Evolutionary conservation across 306 rosid species (phyloP), one percentile per base, ranked within the genome.

Genomic region (Cicer pinnatifidum): DNA sequence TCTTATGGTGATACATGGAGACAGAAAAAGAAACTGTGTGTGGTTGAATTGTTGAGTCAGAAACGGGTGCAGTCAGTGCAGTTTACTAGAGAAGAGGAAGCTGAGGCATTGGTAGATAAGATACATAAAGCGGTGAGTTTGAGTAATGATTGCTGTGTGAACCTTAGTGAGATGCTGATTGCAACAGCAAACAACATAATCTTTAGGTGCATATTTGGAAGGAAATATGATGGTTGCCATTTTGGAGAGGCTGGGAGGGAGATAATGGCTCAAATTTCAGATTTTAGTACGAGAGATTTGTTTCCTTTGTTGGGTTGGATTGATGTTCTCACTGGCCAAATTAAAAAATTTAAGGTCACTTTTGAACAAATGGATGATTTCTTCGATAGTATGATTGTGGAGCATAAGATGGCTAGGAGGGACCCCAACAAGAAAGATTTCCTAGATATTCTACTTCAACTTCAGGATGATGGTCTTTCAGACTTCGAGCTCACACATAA

Each of bases 251-350:
- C 74, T 1, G 43, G 3, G 5, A 70, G 78, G 53, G 19, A 12
- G 56, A 19, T 28, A 23, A 70, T 77, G 87, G 5, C 1, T 9
- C 73, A 64, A 0, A 0, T 81, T 2, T 16, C 17, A 17, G 73
- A 76, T 23, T 71, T 75, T 9, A 44, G 72, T 61, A 28, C 79
- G 13, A 78, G 75, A 52, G 86, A 83, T 50, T 0, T 70, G 46
- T 75, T 83, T 33, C 86, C 86, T 16, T 13, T 7, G 13, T 50
- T 83, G 58, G 64, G 79, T 48, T 79, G 84, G 84, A 33, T 80
- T 16, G 84, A 68, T 5, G 23, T 65, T 51, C 59, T 83, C 7
- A 79, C 16, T 8, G 86, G 84, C 2, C 38, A 39, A 9, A 43
- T 59, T 66, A 3, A 13, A 33, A 43, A 62, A 12, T 57, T 15